These are phyloP conservation scores for Penicillium lividum DNA, from an alignment of 495 filamentous ascomycete genomes.

Conservation along the genomic window DNA sequence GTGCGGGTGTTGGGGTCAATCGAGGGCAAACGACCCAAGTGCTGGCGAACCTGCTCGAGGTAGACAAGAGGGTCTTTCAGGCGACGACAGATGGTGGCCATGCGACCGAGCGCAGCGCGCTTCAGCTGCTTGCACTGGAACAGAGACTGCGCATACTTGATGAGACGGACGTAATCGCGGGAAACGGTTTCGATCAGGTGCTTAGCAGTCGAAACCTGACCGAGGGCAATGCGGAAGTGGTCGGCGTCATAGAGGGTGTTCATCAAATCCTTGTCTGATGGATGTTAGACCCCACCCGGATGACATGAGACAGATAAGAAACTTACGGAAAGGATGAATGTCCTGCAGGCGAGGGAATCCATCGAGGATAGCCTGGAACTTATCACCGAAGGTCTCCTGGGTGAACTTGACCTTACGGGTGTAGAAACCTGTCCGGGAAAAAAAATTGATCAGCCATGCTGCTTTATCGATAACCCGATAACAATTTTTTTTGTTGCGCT, in stretches of 20 bases:
- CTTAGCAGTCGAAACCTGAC: constrained; percentile 93
- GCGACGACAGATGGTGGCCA: constrained; percentile 93
- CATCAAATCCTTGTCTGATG: constrained; percentile 71
- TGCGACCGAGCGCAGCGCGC: constrained; percentile 83
- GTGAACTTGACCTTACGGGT: constrained; percentile 99
- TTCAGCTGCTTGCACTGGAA: constrained; percentile 97
- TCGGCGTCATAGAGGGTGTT: constrained; percentile 94
- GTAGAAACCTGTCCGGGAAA: constrained; percentile 68
- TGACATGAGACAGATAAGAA: constrained; percentile 31
- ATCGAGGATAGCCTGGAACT: constrained; percentile 83
- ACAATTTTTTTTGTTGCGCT: constrained; percentile 21
- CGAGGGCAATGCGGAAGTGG: constrained; percentile 95
- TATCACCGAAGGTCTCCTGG: constrained; percentile 95
- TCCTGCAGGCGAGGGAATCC: constrained; percentile 93
- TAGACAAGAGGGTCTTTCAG: constrained; percentile 93
- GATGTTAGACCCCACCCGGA: constrained; percentile 23
- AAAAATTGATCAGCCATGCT: constrained; percentile 32
- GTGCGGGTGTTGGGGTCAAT: constrained; percentile 97
- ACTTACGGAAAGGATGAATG: constrained; percentile 91
- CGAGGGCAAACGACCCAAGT: constrained; percentile 93
- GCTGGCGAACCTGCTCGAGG: constrained; percentile 96
- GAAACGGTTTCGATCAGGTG: constrained; percentile 94
- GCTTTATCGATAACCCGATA: constrained; percentile 30
- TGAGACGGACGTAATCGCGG: constrained; percentile 87
- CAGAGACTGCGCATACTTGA: constrained; percentile 94